Conservation (phyloP, 2,329 filamentous ascomycete species). For the Xylariomycetidae sp. region DNA sequence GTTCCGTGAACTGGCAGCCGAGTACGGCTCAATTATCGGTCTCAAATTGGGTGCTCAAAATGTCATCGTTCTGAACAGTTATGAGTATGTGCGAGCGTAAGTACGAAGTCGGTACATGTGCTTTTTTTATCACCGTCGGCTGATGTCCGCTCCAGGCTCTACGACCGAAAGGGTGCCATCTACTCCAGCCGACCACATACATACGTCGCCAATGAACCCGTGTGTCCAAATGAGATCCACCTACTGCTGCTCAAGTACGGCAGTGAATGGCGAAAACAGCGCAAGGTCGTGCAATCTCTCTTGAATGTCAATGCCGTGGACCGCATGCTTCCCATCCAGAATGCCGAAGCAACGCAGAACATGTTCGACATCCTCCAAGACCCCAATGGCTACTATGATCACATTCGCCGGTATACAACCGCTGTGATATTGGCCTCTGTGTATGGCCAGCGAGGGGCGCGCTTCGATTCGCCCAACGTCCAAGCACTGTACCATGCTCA, state of each 20-base stretch:
- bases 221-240: slow-evolving; percentile 1
- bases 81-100: slow-evolving; percentile 4
- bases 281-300: slow-evolving; percentile 1
- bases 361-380: slow-evolving; percentile 1
- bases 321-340: background rate
- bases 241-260: slow-evolving; percentile 1
- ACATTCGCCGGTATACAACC: slow-evolving; percentile 1
- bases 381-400: slow-evolving; percentile 1
- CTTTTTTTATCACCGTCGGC: background rate
- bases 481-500: slow-evolving; percentile 1
- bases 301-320: slow-evolving; percentile 1
- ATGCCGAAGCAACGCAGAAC: slow-evolving; percentile 1
- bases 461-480: slow-evolving; percentile 1
- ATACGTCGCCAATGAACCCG: background rate
- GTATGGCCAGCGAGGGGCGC: slow-evolving; percentile 1
- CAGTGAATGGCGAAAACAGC: slow-evolving; percentile 1
- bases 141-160: background rate
- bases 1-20: background rate
- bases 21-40: slow-evolving; percentile 4
- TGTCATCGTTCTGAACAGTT: slow-evolving; percentile 2
- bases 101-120: background rate
- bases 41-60: slow-evolving; percentile 4
- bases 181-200: slow-evolving; percentile 1
- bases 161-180: slow-evolving; percentile 1
- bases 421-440: slow-evolving; percentile 1